These are phyloP conservation scores for Pseudocercospora macadamiae DNA, from an alignment of 2,329 filamentous ascomycete genomes.

Conservation along the genomic window DNA sequence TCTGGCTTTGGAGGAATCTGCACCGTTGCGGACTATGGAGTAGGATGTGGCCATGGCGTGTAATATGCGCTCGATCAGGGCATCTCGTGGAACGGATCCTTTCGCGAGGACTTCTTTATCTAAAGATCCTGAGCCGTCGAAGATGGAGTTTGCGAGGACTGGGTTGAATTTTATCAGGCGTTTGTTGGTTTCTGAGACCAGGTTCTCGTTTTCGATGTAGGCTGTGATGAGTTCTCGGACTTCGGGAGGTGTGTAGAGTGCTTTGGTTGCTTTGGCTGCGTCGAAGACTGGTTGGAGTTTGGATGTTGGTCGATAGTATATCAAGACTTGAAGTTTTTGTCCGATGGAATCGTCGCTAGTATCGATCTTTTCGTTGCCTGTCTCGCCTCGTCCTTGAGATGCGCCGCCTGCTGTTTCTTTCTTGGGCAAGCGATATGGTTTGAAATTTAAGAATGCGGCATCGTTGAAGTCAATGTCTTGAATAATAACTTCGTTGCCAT, in stretches of 20 bases:
- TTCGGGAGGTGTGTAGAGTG: constrained; percentile 62
- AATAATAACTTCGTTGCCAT: constrained; percentile 66
- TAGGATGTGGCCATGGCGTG: constrained; percentile 61
- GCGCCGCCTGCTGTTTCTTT: constrained; percentile 53
- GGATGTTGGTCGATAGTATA: constrained; percentile 59
- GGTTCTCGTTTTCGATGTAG: constrained; percentile 62
- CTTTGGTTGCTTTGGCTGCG: constrained; percentile 48
- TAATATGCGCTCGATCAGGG: constrained; percentile 62
- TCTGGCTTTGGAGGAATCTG: constrained; percentile 58
- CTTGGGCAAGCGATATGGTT: constrained; percentile 65
- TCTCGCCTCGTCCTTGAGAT: constrained; percentile 37
- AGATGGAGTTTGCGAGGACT: constrained; percentile 64
- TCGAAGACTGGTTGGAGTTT: constrained; percentile 61
- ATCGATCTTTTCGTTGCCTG: constrained; percentile 43
- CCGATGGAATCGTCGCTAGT: constrained; percentile 46
- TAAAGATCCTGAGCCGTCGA: constrained; percentile 55
- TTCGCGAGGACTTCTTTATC: constrained; percentile 62
- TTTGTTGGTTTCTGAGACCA: constrained; percentile 61
- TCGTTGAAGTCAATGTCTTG: constrained; percentile 67
- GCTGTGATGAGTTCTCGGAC: constrained; percentile 59
- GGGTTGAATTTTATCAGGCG: constrained; percentile 65
- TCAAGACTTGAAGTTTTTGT: constrained; percentile 55
- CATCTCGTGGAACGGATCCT: constrained; percentile 62
- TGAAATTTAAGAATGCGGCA: constrained; percentile 56
- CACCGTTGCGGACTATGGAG: constrained; percentile 56